phyloP scores from a whole-genome alignment of 352 stramenopile species.

The Globisporangium spinosum region DNA sequence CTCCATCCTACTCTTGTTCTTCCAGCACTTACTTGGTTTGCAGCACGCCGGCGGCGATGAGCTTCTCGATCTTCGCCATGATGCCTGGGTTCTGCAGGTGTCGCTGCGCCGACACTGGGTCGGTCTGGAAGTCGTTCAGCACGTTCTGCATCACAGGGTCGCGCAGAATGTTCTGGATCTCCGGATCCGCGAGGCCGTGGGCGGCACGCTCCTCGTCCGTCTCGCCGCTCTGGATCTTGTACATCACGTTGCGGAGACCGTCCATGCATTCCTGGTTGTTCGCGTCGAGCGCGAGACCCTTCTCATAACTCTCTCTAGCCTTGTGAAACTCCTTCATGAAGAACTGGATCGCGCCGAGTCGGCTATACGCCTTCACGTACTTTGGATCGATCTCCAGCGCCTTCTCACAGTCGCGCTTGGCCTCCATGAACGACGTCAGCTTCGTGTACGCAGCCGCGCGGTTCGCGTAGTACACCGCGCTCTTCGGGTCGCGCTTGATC shows the following conservation, averaged over 20 bases:
- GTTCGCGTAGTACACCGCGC: constrained; percentile 98
- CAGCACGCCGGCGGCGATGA: constrained; percentile 97
- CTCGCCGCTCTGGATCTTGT: constrained; percentile 94
- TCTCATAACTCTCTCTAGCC: constrained; percentile 95
- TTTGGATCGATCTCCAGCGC: constrained; percentile 97
- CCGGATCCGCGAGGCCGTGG: constrained; percentile 98
- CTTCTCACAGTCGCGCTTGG: constrained; percentile 95
- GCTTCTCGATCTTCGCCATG: constrained; percentile 98
- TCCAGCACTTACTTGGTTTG: constrained; percentile 82
- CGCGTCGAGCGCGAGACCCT: constrained; percentile 93
- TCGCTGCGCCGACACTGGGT: constrained; percentile 88
- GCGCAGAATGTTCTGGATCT: constrained; percentile 97
- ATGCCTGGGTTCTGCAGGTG: constrained; percentile 95
- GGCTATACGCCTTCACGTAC: constrained; percentile 99
- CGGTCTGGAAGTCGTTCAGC: constrained; percentile 96
- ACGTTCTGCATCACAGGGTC: constrained; percentile 98
- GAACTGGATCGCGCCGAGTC: constrained; percentile 98
- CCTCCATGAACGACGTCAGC: constrained; percentile 93
- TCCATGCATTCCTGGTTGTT: constrained; percentile 95
- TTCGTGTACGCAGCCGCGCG: constrained; percentile 97
- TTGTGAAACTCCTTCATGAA: constrained; percentile 99
- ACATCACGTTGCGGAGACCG: constrained; percentile 91
- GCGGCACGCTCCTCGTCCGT: constrained; percentile 95
- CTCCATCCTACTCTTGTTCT: not conserved
- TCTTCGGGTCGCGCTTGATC: constrained; percentile 98